Evolutionary conservation across 208 protist genomes (phyloP), one percentile per base, ranked within the genome.

Genomic region (Leishmania amazonensis): DNA sequence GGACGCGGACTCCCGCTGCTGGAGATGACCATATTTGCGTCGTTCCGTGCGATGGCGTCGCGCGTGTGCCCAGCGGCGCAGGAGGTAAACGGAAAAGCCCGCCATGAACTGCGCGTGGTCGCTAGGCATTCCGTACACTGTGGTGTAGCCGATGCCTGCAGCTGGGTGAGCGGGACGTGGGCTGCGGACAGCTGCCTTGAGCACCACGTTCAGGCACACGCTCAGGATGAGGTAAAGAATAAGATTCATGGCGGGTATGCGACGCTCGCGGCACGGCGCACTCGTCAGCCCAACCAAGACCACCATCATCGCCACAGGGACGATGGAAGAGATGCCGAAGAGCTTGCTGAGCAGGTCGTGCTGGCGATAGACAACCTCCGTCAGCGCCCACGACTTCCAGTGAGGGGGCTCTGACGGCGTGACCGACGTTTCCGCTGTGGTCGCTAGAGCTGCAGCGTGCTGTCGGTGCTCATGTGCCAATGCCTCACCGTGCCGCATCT

Each of bases 31-130:
- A 24, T 3, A 35, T 42, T 72, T 9, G 60, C 9, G n/a, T 15
- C 5, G 3, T 31, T 17, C 67, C 3, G 42, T 31, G 17, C 45
- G 15, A 17, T 7, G 17, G 45, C 24, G 49, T 31, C 28, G 73
- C 73, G n/a, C 35, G 45, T 45, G 73, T n/a, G 31, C 42, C 65
- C 74, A 79, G 83, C 87, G 45, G 15, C 74, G 81, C 60, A 86
- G 64, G 24, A 96, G 71, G 71, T 92, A 96, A 21, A 83, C 85
- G 53, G 86, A 83, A 40, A 97, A 90, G 67, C 94, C 95, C 42
- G 87, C 88, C 84, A 93, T 94, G 84, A 95, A 97, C 85, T 96
- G 94, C 17, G 94, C 81, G 80, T 96, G 91, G 70, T 93, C 87
- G 75, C 92, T 95, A 1, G 94, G 93, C 90, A 96, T 95, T 31